Evolutionary conservation across 2,329 filamentous ascomycete species (phyloP).

Genomic region (Coniochaeta prunicola): DNA sequence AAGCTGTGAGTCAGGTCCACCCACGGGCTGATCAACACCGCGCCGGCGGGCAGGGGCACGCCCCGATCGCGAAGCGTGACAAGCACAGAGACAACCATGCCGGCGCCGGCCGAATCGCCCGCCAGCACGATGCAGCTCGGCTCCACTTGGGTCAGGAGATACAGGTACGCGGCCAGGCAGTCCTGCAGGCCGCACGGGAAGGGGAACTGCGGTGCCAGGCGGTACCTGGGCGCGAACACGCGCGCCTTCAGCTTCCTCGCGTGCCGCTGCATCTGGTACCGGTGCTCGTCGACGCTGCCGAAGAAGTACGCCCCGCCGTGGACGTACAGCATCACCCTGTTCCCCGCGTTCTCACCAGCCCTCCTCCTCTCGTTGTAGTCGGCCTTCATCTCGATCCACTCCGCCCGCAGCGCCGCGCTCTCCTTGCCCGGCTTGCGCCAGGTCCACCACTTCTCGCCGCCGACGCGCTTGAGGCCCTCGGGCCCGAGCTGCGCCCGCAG

Average conservation of each 20-base stretch:
- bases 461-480: slow-evolving; percentile 66
- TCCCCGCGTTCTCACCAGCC: slow-evolving; percentile 47
- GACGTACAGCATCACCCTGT: slow-evolving; percentile 84
- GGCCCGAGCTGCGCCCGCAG: slow-evolving; percentile 70
- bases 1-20: slow-evolving; percentile 94
- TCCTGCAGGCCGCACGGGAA: slow-evolving; percentile 92
- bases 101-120: slow-evolving; percentile 88
- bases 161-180: slow-evolving; percentile 80
- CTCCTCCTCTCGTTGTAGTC: slow-evolving; percentile 69
- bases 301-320: slow-evolving; percentile 96
- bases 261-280: slow-evolving; percentile 97
- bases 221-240: slow-evolving; percentile 80
- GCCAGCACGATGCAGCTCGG: slow-evolving; percentile 79
- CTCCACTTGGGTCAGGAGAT: slow-evolving; percentile 68
- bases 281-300: slow-evolving; percentile 89
- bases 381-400: slow-evolving; percentile 94
- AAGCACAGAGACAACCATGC: slow-evolving; percentile 77
- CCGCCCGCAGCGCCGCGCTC: slow-evolving; percentile 58
- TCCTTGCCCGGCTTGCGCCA: slow-evolving; percentile 59
- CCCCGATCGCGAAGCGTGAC: slow-evolving; percentile 76
- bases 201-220: slow-evolving; percentile 86
- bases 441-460: slow-evolving; percentile 83
- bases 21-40: slow-evolving; percentile 89
- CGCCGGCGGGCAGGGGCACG: slow-evolving; percentile 79
- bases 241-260: slow-evolving; percentile 88